phyloP scores from a whole-genome alignment of 2,329 filamentous ascomycete genomes.

The Fusarium metavorans region DNA sequence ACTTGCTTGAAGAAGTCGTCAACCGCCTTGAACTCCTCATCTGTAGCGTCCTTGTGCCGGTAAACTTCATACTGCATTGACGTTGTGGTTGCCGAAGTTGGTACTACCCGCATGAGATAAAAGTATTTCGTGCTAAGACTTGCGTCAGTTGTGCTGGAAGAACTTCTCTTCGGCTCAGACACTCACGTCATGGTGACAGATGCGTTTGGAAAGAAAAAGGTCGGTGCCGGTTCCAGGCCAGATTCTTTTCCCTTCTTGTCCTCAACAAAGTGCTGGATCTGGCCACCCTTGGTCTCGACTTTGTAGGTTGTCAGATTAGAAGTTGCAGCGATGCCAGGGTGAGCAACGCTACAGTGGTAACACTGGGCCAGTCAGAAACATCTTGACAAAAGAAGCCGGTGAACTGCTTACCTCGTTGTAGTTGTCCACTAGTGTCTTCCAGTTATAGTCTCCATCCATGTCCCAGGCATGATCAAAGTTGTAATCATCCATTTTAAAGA shows the following conservation, averaged over 20 bases:
- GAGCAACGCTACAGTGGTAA: conserved; percentile 31
- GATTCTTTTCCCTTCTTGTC: conserved; percentile 16
- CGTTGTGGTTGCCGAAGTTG: conserved; percentile 25
- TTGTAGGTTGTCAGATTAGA: conserved; percentile 11
- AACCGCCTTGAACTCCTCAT: conserved; percentile 67
- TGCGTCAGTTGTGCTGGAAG: background rate
- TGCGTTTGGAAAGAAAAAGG: conserved; percentile 32
- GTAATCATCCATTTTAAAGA: conserved; percentile 64
- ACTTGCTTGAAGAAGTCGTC: conserved; percentile 71
- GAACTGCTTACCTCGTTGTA: conserved; percentile 63
- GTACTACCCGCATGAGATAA: conserved; percentile 33
- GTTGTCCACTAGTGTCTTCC: conserved; percentile 71
- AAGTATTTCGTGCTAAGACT: conserved; percentile 23
- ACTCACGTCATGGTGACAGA: conserved; percentile 34
- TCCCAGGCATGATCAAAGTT: conserved; percentile 68
- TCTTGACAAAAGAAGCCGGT: background rate
- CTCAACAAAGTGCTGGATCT: conserved; percentile 30
- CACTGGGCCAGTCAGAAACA: background rate
- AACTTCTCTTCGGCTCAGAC: background rate
- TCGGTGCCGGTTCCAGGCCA: conserved; percentile 11
- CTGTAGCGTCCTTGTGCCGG: conserved; percentile 67
- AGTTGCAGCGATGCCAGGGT: conserved; percentile 26
- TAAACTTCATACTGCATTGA: conserved; percentile 59
- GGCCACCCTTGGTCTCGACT: conserved; percentile 20
- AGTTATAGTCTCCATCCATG: conserved; percentile 68